phyloP scores from a whole-genome alignment of 805 yeast genomes.

The Kodamaea fukazawae region DNA sequence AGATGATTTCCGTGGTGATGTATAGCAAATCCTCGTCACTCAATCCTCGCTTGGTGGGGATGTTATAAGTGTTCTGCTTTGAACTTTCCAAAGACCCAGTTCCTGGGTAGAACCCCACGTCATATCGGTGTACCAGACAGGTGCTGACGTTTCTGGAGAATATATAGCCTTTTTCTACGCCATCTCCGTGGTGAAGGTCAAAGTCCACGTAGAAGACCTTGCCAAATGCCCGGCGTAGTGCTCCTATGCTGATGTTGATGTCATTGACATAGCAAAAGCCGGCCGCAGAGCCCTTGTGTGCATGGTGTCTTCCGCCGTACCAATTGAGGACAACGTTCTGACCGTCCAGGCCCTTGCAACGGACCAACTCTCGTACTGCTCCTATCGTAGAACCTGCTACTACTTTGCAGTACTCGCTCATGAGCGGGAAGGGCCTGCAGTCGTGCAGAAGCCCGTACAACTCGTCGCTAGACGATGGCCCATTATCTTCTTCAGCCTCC shows the following conservation, averaged over 20 bases:
- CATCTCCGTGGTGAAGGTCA: constrained; percentile 81
- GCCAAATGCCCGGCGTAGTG: constrained; percentile 45
- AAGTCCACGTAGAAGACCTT: constrained; percentile 62
- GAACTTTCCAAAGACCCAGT: constrained; percentile 48
- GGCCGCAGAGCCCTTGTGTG: constrained; percentile 49
- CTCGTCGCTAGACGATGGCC: too few relatives aligned
- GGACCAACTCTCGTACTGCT: constrained; percentile 39
- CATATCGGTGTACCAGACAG: constrained; percentile 62
- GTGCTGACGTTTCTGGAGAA: constrained; percentile 55
- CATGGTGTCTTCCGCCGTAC: constrained; percentile 82
- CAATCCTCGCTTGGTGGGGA: constrained; percentile 59
- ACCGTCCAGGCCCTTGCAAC: constrained; percentile 8
- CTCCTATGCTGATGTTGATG: constrained; percentile 53
- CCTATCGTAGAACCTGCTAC: constrained; percentile 59
- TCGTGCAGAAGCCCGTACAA: constrained; percentile 55
- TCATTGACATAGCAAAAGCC: constrained; percentile 79
- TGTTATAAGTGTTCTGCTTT: constrained; percentile 40
- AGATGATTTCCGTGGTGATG: constrained; percentile 40
- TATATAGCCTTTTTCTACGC: constrained; percentile 65
- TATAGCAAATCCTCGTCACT: constrained; percentile 41
- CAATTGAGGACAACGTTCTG: constrained; percentile 56
- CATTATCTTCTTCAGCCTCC: constrained; percentile 9
- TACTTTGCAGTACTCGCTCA: constrained; percentile 47
- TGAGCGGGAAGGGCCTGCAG: constrained; percentile 58
- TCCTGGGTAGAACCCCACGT: constrained; percentile 71